Conservation (phyloP, 257 asterid genomes). For the Forsythia viridissima region DNA sequence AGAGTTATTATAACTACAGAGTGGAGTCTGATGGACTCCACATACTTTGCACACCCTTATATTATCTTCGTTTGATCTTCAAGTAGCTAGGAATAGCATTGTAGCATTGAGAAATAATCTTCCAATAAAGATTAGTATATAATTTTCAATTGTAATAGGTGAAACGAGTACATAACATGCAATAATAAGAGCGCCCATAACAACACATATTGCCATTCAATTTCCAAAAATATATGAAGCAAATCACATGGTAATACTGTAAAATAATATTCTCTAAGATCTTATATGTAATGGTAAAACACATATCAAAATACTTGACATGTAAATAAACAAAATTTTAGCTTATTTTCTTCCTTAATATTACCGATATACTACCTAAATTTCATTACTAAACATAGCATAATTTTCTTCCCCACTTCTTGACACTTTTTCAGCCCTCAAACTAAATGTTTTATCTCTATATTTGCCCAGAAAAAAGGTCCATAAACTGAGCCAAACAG, state of each 20-base stretch:
- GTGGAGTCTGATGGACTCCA: slow-evolving; percentile 26
- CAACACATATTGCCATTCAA: background rate
- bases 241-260: background rate
- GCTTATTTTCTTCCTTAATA: too few relatives aligned
- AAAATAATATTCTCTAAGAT: background rate
- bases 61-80: background rate
- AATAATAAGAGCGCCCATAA: background rate
- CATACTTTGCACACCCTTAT: slow-evolving; percentile 15
- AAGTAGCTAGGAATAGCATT: background rate
- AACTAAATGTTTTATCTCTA: too few relatives aligned
- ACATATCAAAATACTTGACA: too few relatives aligned
- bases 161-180: background rate
- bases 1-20: slow-evolving; percentile 17
- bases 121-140: background rate
- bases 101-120: background rate
- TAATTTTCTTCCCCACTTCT: too few relatives aligned
- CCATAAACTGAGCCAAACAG: too few relatives aligned
- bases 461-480: too few relatives aligned
- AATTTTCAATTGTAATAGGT: background rate
- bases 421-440: too few relatives aligned
- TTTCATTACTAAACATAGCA: too few relatives aligned
- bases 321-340: background rate
- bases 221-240: background rate
- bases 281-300: background rate
- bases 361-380: too few relatives aligned